Evolutionary conservation across 2,329 filamentous ascomycete species (phyloP), one percentile per base, ranked within the genome.

Genomic region (Pleoardoris graminearum): DNA sequence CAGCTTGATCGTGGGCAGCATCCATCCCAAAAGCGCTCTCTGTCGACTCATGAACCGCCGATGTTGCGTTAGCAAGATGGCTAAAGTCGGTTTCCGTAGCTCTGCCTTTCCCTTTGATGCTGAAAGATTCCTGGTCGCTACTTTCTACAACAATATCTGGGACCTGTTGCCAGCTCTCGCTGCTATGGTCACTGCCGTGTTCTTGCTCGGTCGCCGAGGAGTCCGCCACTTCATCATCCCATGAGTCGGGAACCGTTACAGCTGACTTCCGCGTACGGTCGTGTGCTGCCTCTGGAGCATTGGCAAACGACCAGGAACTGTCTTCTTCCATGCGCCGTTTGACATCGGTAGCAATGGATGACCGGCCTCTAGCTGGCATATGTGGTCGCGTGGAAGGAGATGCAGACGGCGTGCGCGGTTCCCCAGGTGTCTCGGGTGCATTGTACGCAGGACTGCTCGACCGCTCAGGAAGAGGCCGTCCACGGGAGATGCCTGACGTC

Each of bases 331-430:
- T 60, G 21, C 70, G 66, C 8, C 79, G 74, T 45, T 75, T 76
- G 36, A 82, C 79, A 44, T 77, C 74, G 3, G 76, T 76, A 3
- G 79, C 79, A 52, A 76, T 69, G 29, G 74, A 80, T 3, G 76
- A 75, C 14, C 68, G 70, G 46, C 77, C 75, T 52, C 79, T 69
- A 14, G 69, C 62, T 22, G 78, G 78, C 75, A 81, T 77, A n/a
- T 67, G 70, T 11, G 79, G 79, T 61, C 79, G 62, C 19, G 65
- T 64, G 4, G 46, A 59, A 27, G 62, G 55, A 8, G 41, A 52
- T 19, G 59, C 51, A 3, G 58, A 54, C 23, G 58, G 60, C 7
- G 51, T 38, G 19, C 47, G 51, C 29, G 21, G 12, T 27, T 7
- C 39, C 23, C 41, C 35, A 29, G 16, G 29, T 7, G 25, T 11